Conservation (phyloP, 139 green algal species). For the Coelastrella sp. region DNA sequence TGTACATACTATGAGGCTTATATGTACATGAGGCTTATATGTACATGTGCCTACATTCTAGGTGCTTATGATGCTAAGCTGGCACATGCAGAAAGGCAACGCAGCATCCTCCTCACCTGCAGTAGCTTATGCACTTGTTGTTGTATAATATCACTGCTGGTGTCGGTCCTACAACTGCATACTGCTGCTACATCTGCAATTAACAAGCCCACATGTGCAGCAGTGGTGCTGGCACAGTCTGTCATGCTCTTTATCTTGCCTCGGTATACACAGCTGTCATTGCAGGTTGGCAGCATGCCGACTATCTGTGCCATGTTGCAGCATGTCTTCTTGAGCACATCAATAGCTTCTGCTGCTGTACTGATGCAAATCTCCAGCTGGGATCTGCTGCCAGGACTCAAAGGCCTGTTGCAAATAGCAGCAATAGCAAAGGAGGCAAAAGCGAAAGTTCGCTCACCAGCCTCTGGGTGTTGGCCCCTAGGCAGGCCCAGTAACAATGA, state of each 20-base stretch:
- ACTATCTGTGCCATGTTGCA: constrained; percentile 27
- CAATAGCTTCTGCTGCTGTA: constrained; percentile 6
- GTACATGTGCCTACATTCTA: no score
- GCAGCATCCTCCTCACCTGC: not conserved
- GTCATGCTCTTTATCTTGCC: constrained; percentile 68
- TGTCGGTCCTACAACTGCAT: constrained; percentile 4
- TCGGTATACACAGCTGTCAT: constrained; percentile 11
- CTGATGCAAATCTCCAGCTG: constrained; percentile 22
- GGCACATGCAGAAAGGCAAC: not conserved
- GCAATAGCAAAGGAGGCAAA: not conserved
- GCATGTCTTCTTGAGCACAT: constrained; percentile 1
- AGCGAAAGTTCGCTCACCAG: not conserved
- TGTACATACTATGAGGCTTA: no score
- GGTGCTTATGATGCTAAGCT: no score
- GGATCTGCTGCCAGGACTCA: not conserved
- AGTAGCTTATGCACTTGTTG: not conserved
- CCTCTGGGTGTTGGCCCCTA: no score
- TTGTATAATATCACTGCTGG: constrained; percentile 3
- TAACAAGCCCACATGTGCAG: constrained; percentile 58
- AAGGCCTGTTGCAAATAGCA: constrained; percentile 1
- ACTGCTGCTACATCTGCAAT: constrained; percentile 55
- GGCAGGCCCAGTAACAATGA: no score
- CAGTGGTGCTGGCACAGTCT: constrained; percentile 60
- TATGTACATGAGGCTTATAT: no score
- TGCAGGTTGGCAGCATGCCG: constrained; percentile 15